Conservation (phyloP, 2,329 filamentous ascomycete species). For the Xylariaceae sp. region DNA sequence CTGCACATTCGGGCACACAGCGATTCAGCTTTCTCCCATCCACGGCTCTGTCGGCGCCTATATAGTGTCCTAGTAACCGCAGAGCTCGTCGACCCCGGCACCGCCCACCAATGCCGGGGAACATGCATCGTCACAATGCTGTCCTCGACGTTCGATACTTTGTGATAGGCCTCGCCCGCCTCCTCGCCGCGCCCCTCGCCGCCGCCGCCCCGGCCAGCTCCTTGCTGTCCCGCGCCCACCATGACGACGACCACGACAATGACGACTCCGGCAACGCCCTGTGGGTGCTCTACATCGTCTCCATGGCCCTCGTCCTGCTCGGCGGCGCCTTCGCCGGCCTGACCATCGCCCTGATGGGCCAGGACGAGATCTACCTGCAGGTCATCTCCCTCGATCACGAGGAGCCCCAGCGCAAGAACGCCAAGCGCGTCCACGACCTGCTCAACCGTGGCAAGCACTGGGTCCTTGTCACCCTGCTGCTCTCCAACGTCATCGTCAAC, state of each 20-base stretch:
- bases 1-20: not conserved
- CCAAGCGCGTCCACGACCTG: conserved; percentile 72
- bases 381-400: conserved; percentile 84
- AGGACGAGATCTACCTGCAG: conserved; percentile 96
- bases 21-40: no score
- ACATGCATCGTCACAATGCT: conserved; percentile 24
- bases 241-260: conserved; percentile 39
- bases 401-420: conserved; percentile 82
- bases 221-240: conserved; percentile 25
- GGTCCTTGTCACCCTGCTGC: conserved; percentile 89
- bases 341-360: conserved; percentile 73
- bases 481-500: conserved; percentile 97
- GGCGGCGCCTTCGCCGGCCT: conserved; percentile 93
- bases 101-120: conserved; percentile 6
- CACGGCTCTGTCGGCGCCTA: no score
- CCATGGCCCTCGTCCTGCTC: conserved; percentile 74
- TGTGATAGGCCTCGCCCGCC: conserved; percentile 46
- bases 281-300: conserved; percentile 78
- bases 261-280: conserved; percentile 60
- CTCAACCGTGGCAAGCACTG: conserved; percentile 92
- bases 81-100: not conserved
- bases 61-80: no score
- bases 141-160: conserved; percentile 42
- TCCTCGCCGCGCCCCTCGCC: conserved; percentile 34
- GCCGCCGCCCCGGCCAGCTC: conserved; percentile 39